Evolutionary conservation across 2,329 filamentous ascomycete species (phyloP), one percentile per base, ranked within the genome.

Genomic region (Ramichloridium luteum): DNA sequence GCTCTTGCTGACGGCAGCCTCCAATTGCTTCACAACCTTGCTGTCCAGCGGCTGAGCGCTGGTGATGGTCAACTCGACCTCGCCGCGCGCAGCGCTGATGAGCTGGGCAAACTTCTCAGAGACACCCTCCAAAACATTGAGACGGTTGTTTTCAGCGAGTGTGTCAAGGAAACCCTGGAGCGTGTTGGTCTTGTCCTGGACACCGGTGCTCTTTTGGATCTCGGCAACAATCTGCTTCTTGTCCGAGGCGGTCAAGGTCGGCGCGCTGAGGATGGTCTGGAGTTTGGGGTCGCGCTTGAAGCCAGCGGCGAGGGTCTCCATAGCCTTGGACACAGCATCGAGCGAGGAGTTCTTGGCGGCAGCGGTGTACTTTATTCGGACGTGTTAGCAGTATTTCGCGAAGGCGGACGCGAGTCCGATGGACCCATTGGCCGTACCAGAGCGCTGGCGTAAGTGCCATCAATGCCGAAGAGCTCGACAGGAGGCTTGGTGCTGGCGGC

Each of bases 401-500:
- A 13, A 4, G 9, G 2, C 16, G 18, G 20, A 11, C 18, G 15
- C 22, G 17, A n/a, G n/a, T n/a, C n/a, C 20, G 20, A 23, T n/a
- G 20, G 20, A 8, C 8, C 8, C 20, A 23, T 23, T 36, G 25
- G 37, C 60, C 83, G 61, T 88, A 98, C 90, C 77, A 98, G 73
- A 68, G 90, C 90, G 67, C 80, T 85, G 60, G 90, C 90, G 68
- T 98, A 98, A 59, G 88, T 96, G 64, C 90, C 90, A 65, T 96
- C 90, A 57, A 98, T 68, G 52, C 90, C 90, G 65, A 84, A 98
- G 56, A 98, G 74, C 53, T 86, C 74, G 58, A 94, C 70, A 49
- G 90, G 90, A 53, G 88, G 77, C 71, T 82, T 86, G 60, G 75
- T 74, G 59, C 74, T 65, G 54, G 69, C 60, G 45, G 64, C 48